A percentile compares a stretch with the other conserved stretches of the same genome.
phyloP scores from a whole-genome alignment of 2,329 filamentous ascomycete genomes.

The Diplocarpon mali region DNA sequence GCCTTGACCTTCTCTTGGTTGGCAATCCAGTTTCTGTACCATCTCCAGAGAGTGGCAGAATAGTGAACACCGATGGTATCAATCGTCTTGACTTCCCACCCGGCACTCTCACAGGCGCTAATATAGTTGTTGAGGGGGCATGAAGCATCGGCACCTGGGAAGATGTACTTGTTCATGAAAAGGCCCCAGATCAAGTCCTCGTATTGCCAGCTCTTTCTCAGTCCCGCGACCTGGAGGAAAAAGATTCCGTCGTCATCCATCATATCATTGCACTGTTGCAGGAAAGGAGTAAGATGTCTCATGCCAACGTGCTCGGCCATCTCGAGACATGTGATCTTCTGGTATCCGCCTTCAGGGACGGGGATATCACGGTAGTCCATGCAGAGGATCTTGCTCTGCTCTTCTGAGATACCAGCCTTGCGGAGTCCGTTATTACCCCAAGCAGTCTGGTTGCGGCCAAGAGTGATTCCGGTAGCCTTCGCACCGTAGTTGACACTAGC shows the following conservation, averaged over 20 bases:
- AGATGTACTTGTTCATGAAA: constrained; percentile 99
- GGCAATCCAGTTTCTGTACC: constrained; percentile 97
- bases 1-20: constrained; percentile 86
- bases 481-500: constrained; percentile 87
- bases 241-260: constrained; percentile 92
- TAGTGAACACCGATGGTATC: constrained; percentile 97
- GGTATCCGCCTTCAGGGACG: constrained; percentile 64
- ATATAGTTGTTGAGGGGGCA: constrained; percentile 85
- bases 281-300: constrained; percentile 71
- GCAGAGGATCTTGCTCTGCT: constrained; percentile 86
- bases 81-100: constrained; percentile 82
- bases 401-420: constrained; percentile 69
- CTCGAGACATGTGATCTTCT: constrained; percentile 95
- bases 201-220: constrained; percentile 93
- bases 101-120: constrained; percentile 72
- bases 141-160: constrained; percentile 92
- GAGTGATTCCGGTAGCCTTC: constrained; percentile 75
- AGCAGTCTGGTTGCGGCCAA: constrained; percentile 90
- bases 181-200: constrained; percentile 97
- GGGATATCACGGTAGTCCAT: constrained; percentile 96
- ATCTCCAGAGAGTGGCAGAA: constrained; percentile 90
- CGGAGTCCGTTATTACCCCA: constrained; percentile 91
- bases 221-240: constrained; percentile 90
- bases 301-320: constrained; percentile 99
- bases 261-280: constrained; percentile 86